Evolutionary conservation across 345 rosid species (phyloP).

Genomic region (Camelina sativa): DNA sequence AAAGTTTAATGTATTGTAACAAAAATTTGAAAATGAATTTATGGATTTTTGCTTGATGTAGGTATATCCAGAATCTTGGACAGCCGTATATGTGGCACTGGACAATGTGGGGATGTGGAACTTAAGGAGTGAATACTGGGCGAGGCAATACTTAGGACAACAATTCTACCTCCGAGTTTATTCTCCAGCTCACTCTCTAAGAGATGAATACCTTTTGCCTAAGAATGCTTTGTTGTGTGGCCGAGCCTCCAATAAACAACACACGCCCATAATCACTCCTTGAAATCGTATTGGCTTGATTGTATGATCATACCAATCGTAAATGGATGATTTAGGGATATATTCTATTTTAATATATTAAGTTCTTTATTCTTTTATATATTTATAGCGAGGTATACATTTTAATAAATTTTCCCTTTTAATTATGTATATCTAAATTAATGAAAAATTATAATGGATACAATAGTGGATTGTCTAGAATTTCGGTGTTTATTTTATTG

Average conservation of each 20-base stretch:
- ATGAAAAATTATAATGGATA: neutral
- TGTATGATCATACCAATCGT: neutral
- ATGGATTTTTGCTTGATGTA: slow-evolving; percentile 38
- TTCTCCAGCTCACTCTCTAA: slow-evolving; percentile 55
- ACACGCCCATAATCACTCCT: slow-evolving; percentile 7
- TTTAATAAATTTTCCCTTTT: too few relatives aligned
- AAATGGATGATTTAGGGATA: neutral
- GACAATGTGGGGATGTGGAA: slow-evolving; percentile 99
- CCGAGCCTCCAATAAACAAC: slow-evolving; percentile 47
- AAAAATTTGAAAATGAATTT: neutral
- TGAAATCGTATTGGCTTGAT: neutral
- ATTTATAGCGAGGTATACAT: neutral
- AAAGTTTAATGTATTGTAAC: neutral
- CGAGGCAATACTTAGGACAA: slow-evolving; percentile 90
- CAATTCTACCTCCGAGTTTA: slow-evolving; percentile 80
- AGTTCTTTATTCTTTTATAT: neutral
- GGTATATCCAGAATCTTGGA: slow-evolving; percentile 96
- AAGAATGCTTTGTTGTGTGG: slow-evolving; percentile 84
- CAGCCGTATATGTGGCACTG: slow-evolving; percentile 78
- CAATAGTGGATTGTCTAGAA: neutral
- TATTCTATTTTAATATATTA: neutral
- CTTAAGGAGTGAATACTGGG: slow-evolving; percentile 84
- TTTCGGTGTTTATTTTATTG: neutral
- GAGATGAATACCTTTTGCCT: slow-evolving; percentile 81
- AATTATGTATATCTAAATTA: too few relatives aligned